These are phyloP conservation scores for Candida pseudofarinosa DNA, from an alignment of 805 yeast species.

Conservation along the genomic window DNA sequence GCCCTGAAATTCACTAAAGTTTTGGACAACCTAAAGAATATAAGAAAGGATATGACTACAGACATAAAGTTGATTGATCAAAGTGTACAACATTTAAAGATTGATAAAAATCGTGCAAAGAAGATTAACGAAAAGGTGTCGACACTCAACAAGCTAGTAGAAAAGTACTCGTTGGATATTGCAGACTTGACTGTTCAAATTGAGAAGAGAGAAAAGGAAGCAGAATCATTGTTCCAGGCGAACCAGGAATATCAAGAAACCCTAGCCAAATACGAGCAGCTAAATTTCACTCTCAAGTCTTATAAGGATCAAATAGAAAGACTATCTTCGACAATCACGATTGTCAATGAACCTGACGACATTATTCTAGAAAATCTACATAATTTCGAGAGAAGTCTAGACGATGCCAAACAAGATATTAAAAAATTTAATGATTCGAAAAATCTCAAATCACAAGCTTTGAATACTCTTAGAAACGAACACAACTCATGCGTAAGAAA, in stretches of 20 bases:
- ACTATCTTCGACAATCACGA: constrained; percentile 42
- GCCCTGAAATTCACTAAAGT: constrained; percentile 92
- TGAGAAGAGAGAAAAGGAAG: constrained; percentile 48
- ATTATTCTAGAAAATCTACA: constrained; percentile 24
- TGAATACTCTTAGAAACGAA: not conserved
- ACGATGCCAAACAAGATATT: constrained; percentile 14
- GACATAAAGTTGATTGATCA: constrained; percentile 77
- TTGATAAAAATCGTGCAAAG: constrained; percentile 70
- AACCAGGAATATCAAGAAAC: constrained; percentile 80
- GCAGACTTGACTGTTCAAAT: constrained; percentile 47
- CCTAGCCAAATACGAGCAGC: constrained; percentile 57
- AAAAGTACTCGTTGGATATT: constrained; percentile 44
- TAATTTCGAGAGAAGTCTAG: constrained; percentile 23
- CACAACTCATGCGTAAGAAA: constrained; percentile 33
- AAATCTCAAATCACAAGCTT: constrained; percentile 15
- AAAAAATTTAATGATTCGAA: constrained; percentile 9
- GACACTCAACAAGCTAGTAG: constrained; percentile 41
- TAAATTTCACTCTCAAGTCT: constrained; percentile 45
- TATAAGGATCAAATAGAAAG: constrained; percentile 50
- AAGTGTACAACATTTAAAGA: constrained; percentile 69
- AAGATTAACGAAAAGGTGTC: constrained; percentile 48
- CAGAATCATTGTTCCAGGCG: constrained; percentile 62
- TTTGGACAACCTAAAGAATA: constrained; percentile 67
- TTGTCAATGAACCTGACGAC: constrained; percentile 39
- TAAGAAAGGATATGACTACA: constrained; percentile 70